Evolutionary conservation across 1,284 basidiomycete genomes (phyloP).

Genomic region (Abortiporus biennis): DNA sequence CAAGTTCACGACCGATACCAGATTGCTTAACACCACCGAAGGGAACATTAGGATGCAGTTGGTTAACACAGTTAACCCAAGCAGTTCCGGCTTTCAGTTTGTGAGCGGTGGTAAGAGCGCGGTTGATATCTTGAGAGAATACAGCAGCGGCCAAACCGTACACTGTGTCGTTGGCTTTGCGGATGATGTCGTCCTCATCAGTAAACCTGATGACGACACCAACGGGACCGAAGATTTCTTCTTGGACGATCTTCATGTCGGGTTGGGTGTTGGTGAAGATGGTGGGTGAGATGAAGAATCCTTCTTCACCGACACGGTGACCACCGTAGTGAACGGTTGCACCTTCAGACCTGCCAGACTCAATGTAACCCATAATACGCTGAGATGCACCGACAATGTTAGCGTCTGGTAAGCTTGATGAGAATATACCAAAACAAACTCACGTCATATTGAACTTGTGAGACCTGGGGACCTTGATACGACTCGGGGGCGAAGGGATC

Average conservation of each 20-base stretch:
- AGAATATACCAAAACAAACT: constrained; percentile 8
- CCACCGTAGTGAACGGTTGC: constrained; percentile 82
- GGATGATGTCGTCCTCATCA: constrained; percentile 58
- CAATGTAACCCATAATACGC: constrained; percentile 87
- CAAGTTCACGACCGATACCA: constrained; percentile 81
- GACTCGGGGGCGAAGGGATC: constrained; percentile 73
- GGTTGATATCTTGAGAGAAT: constrained; percentile 76
- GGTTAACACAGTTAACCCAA: constrained; percentile 78
- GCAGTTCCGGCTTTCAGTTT: constrained; percentile 79
- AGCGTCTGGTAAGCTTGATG: constrained; percentile 5
- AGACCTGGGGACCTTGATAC: constrained; percentile 89
- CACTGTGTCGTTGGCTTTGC: constrained; percentile 77
- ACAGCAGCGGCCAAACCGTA: constrained; percentile 83
- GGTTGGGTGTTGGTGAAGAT: constrained; percentile 78
- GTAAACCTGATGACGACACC: constrained; percentile 71
- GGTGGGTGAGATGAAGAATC: constrained; percentile 79
- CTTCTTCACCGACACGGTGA: constrained; percentile 64
- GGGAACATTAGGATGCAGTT: constrained; percentile 58
- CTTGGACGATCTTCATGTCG: constrained; percentile 83
- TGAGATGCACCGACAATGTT: constrained; percentile 16
- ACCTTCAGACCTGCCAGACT: constrained; percentile 78
- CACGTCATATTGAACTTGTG: constrained; percentile 60
- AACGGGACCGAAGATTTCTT: constrained; percentile 92
- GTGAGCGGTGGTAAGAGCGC: constrained; percentile 73
- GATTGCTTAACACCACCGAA: constrained; percentile 89